Percentiles rank a stretch among this genome's conserved stretches.
Evolutionary conservation across 139 green algal genomes (phyloP).

Genomic region (Nannochloris sp.): DNA sequence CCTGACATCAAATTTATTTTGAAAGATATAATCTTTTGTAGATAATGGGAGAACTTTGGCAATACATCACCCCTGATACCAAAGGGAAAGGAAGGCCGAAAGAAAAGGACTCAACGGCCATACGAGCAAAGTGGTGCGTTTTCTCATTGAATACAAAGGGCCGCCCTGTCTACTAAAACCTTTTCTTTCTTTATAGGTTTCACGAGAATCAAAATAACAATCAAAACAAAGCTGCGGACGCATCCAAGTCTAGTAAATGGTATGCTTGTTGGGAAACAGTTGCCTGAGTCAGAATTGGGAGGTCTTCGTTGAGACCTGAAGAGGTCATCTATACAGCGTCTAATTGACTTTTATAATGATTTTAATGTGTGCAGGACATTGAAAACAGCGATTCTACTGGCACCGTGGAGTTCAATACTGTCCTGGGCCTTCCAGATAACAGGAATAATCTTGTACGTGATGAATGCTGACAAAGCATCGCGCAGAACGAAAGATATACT

Average conservation of each 20-base stretch:
- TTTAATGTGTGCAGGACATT: conserved; percentile 6
- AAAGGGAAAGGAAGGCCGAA: not conserved
- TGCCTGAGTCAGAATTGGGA: too few species aligned
- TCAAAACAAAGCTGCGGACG: too few species aligned
- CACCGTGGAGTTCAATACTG: conserved; percentile 22
- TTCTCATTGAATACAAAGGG: too few species aligned
- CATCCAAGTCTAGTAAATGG: too few species aligned
- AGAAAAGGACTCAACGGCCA: not conserved
- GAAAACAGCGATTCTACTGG: conserved; percentile 2
- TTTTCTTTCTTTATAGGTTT: too few species aligned
- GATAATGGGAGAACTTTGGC: not conserved
- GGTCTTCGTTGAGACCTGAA: too few species aligned
- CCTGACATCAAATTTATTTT: too few species aligned
- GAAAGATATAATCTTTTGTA: not conserved
- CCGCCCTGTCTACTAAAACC: too few species aligned
- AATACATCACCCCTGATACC: not conserved
- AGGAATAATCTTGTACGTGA: conserved; percentile 8
- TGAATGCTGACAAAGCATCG: conserved; percentile 9
- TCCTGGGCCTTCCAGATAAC: conserved; percentile 7
- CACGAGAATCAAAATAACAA: too few species aligned
- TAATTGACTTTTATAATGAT: too few species aligned
- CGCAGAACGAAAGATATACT: conserved; percentile 1
- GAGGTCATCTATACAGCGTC: too few species aligned
- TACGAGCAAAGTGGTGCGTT: not conserved
- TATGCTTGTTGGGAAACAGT: too few species aligned